Percentiles rank a stretch among this genome's conserved stretches.
Conservation (phyloP, 495 filamentous ascomycete genomes). For the Aspergillus hancockii region DNA sequence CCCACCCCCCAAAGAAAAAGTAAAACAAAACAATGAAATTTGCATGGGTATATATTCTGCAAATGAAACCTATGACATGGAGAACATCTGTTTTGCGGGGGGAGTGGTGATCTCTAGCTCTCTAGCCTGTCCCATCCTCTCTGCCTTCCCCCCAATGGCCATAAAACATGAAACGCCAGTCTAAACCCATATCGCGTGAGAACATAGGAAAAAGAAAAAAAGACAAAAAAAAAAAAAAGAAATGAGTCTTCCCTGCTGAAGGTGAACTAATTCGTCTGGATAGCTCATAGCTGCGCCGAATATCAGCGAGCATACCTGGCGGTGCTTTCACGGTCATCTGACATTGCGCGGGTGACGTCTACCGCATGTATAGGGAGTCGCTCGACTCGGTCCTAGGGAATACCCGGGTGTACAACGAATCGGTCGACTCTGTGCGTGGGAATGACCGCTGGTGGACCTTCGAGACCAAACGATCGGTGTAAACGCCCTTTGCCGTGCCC, state of each 20-base stretch:
- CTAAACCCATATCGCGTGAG: not conserved
- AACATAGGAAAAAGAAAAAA: not conserved
- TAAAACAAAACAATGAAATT: not conserved
- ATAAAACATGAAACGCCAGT: conserved; percentile 3
- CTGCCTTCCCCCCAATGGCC: not conserved
- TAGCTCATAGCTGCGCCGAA: not conserved
- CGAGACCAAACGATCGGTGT: conserved; percentile 46
- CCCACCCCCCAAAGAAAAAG: too few relatives aligned
- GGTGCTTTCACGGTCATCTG: not conserved
- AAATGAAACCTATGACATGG: conserved; percentile 11
- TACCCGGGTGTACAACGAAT: conserved; percentile 43
- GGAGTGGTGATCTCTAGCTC: conserved; percentile 4
- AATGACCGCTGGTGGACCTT: conserved; percentile 46
- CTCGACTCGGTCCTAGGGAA: conserved; percentile 47
- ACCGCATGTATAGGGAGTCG: conserved; percentile 45
- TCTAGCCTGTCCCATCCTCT: not conserved
- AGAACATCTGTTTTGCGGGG: not conserved
- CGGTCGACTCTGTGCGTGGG: conserved; percentile 46
- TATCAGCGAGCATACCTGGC: not conserved
- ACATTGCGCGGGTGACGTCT: conserved; percentile 11
- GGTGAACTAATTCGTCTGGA: not conserved
- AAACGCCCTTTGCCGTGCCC: conserved; percentile 47
- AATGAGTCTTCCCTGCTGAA: not conserved
- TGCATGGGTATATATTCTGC: conserved; percentile 5
- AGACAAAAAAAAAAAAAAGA: not conserved